These are phyloP conservation scores for Candida manassasensis DNA, from an alignment of 805 yeast species.

Conservation along the genomic window DNA sequence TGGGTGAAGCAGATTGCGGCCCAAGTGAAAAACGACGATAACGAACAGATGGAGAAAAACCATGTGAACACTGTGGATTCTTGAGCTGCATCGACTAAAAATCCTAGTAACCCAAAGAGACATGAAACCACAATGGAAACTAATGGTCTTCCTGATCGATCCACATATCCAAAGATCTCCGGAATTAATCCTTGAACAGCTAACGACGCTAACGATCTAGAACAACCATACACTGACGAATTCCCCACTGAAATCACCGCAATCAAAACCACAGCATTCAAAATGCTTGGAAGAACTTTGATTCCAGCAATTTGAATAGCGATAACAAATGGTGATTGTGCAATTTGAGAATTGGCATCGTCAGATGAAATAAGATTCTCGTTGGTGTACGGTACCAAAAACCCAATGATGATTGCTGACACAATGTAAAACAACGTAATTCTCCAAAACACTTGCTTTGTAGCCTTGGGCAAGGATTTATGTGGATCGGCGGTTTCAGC, in stretches of 20 bases:
- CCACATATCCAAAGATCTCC: slow-evolving; percentile 33
- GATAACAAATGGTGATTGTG: slow-evolving; percentile 73
- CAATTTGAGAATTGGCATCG: slow-evolving; percentile 43
- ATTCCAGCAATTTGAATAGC: slow-evolving; percentile 63
- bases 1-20: slow-evolving; percentile 36
- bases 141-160: slow-evolving; percentile 39
- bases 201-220: slow-evolving; percentile 63
- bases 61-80: slow-evolving; percentile 36
- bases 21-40: slow-evolving; percentile 42
- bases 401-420: slow-evolving; percentile 32
- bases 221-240: slow-evolving; percentile 65
- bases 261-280: slow-evolving; percentile 68
- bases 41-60: slow-evolving; percentile 39
- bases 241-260: slow-evolving; percentile 76
- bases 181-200: slow-evolving; percentile 72
- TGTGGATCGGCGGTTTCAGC: slow-evolving; percentile 39
- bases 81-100: slow-evolving; percentile 27
- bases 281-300: slow-evolving; percentile 62
- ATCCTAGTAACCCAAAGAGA: slow-evolving; percentile 35
- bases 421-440: slow-evolving; percentile 36
- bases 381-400: slow-evolving; percentile 48
- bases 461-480: slow-evolving; percentile 36
- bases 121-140: slow-evolving; percentile 30
- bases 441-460: slow-evolving; percentile 42
- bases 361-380: slow-evolving; percentile 41